Evolutionary conservation across 139 green algal genomes (phyloP), one percentile per base, ranked within the genome.

Genomic region (Pseudopediastrum boryanum): DNA sequence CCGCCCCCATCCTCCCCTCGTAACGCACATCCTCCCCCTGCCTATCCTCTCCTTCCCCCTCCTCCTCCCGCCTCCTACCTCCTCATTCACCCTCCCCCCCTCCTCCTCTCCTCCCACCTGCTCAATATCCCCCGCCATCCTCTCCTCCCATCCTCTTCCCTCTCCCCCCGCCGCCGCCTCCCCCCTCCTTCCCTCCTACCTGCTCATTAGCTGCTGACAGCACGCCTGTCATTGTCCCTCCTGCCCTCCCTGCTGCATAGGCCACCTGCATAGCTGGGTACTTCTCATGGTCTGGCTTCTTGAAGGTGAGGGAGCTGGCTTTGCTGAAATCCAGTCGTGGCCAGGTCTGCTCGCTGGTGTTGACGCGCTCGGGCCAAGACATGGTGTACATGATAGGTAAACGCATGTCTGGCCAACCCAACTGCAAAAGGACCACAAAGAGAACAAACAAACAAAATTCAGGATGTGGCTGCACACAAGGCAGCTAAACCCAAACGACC

Each of bases 331-430:
- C 94, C 42, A 98, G 85, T 69, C 94, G 91, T 1, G 95, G 95
- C 95, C 95, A 99, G 4, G 92, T 94, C 75, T 91, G 89, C n/a
- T 82, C 50, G 83, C 59, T 89, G 80, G 31, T 88, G 79, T 85
- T 51, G 35, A 99, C 80, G 31, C 96, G 91, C 84, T 96, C 84
- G 5, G 96, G 96, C 95, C 95, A 99, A 4, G 90, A 95, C 90
- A 99, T 95, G 43, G 96, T 99, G 90, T 98, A 98, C 71, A 99
- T 94, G 82, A 99, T 99, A 58, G 96, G 96, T 72, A 99, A 90
- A 3, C 94, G 88, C 96, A 99, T 99, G 91, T 98, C 95, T 8
- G 96, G 96, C 96, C 96, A 99, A 52, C 96, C 96, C 52, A 98
- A 86, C 91, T 97, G 90, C 61, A 70, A 70, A 21, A 70, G 33